Conservation (phyloP, 78 protist species). For the Neovahlkampfia damariscottae region DNA sequence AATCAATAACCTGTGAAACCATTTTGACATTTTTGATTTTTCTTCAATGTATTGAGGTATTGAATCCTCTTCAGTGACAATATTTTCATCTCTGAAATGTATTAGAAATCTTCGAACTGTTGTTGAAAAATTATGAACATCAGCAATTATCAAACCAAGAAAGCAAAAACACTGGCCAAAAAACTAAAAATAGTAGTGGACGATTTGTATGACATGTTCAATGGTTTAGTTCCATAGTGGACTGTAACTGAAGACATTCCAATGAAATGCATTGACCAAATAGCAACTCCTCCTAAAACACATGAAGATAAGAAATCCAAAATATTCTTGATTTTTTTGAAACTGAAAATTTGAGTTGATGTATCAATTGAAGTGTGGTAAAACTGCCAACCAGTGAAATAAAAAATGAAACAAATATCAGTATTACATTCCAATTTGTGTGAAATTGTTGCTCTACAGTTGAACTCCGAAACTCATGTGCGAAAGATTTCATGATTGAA, state of each 20-base stretch:
- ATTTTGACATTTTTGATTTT: neutral
- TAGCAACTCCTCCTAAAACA: neutral
- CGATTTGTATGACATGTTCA: no score
- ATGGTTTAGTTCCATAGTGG: no score
- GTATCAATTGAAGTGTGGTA: neutral
- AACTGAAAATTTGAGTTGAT: neutral
- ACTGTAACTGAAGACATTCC: neutral
- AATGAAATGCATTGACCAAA: neutral
- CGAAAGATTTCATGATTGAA: no score
- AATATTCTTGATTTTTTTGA: neutral
- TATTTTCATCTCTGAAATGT: neutral
- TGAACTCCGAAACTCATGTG: no score
- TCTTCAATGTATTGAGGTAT: neutral
- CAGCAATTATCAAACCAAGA: neutral
- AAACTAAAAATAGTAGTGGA: no score
- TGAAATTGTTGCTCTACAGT: no score
- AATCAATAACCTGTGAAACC: neutral
- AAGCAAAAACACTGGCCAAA: no score
- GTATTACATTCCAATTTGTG: no score
- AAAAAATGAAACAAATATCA: neutral
- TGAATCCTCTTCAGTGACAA: neutral
- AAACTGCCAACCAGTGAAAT: neutral
- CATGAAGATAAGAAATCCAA: neutral
- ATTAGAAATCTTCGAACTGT: neutral
- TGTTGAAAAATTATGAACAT: neutral